Base-by-base conservation (phyloP, 768 basidiomycete genomes). In the Lentinula aciculospora region DNA sequence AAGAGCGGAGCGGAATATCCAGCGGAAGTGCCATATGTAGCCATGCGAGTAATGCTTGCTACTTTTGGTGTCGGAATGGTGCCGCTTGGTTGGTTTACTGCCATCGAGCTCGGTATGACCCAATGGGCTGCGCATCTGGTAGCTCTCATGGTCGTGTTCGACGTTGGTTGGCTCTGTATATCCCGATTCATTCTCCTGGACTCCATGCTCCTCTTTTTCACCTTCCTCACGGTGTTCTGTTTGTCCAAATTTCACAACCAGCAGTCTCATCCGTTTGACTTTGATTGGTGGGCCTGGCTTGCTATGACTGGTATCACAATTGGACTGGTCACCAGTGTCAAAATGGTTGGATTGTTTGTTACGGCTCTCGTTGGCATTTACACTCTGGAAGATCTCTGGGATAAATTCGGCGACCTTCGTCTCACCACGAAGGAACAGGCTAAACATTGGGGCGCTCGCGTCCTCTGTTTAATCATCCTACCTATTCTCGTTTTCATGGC, bases 151-250 rank as follows among this genome's bases (percentile, higher is more conserved):
- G 91, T 96, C 21, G 75, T 99, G 21, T 83, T 86, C 56, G 97
- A 99, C 73, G 85, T 98, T 60, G 95, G 90, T 60, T 99, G 95
- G 97, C 71, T 98, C 45, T 89, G 87, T 65, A 99, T 98, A 68
- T 96, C 94, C 28, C 86, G 96, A 25, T 99, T 99, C 70, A 94
- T 98, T 72, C 85, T 99, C 36, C 79, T 99, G 65, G 97, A 99
- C 70, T 94, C 97, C 21, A 97, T 99, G 93, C 76, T 99, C n/a
- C 77, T 99, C 32, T 97, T 96, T 81, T 98, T 99, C 77, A 98
- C 97, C 39, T 93, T 98, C 79, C 86, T 92, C 67, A 95, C 95
- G 42, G 90, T 96, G 64, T 95, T 96, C 73, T 92, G 89, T 69
- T 76, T 98, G 50, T 85, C 92, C 48, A 97, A 95, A 72, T 98